Conservation (phyloP, 352 stramenopile species). For the Pythium angustatum region DNA sequence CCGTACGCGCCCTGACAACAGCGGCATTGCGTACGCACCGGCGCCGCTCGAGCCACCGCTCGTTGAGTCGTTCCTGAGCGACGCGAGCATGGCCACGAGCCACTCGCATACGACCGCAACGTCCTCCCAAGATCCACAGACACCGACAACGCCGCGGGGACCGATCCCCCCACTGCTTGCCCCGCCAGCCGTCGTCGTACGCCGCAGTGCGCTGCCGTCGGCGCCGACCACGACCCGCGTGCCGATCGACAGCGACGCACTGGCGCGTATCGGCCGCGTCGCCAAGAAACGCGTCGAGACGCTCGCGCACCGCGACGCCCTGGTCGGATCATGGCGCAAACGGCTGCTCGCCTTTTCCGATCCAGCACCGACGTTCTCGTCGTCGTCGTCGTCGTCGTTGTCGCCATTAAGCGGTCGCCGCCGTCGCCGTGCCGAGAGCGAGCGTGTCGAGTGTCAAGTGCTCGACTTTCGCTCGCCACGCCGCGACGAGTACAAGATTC, state of each 20-base stretch:
- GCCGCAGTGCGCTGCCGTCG: too few species aligned
- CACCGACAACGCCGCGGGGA: background rate
- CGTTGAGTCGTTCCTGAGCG: conserved; percentile 19
- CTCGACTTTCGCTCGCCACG: conserved; percentile 33
- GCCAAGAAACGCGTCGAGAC: conserved; percentile 50
- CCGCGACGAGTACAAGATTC: conserved; percentile 57
- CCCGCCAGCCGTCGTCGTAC: background rate
- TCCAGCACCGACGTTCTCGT: background rate
- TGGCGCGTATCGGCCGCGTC: conserved; percentile 35
- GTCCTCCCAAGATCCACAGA: conserved; percentile 6
- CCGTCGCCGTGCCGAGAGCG: conserved; percentile 22
- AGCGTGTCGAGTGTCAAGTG: conserved; percentile 44
- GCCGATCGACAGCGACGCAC: conserved; percentile 40
- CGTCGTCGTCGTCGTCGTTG: background rate
- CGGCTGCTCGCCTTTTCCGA: background rate
- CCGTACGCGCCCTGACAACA: background rate
- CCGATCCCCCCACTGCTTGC: background rate
- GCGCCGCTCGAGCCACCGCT: background rate
- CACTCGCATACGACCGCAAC: conserved; percentile 1
- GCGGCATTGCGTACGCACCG: background rate
- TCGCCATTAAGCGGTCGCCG: background rate
- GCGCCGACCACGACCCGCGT: background rate
- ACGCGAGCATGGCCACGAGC: conserved; percentile 20
- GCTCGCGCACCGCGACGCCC: conserved; percentile 42
- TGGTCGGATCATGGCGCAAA: conserved; percentile 46